Evolutionary conservation across 2,329 filamentous ascomycete species (phyloP).

Genomic region (Fusarium sp.): DNA sequence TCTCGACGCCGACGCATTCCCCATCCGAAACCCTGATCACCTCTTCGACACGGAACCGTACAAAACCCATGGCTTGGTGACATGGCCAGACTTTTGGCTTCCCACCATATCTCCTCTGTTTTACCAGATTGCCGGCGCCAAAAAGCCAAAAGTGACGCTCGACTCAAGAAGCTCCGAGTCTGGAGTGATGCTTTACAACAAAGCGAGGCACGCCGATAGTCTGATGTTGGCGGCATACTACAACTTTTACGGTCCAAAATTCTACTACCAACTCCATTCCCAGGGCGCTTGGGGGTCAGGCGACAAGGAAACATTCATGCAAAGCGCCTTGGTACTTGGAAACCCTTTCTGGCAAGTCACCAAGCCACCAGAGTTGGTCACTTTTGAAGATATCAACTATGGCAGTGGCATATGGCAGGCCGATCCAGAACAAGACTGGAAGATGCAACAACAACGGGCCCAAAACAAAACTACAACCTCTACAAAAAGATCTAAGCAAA

Average conservation of each 20-base stretch:
- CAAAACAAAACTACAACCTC: not conserved
- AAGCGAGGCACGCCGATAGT: slow-evolving; percentile 43
- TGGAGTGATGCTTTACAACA: slow-evolving; percentile 43
- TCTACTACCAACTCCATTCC: slow-evolving; percentile 47
- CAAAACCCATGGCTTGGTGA: slow-evolving; percentile 37
- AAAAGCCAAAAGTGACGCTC: slow-evolving; percentile 35
- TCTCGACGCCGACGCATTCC: slow-evolving; percentile 46
- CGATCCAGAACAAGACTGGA: slow-evolving; percentile 46
- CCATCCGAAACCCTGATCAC: slow-evolving; percentile 36
- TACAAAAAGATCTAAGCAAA: not conserved
- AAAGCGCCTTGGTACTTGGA: slow-evolving; percentile 36
- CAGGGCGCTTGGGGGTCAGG: slow-evolving; percentile 48
- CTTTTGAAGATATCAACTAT: slow-evolving; percentile 34
- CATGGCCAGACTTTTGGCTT: slow-evolving; percentile 48
- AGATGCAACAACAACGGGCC: not conserved
- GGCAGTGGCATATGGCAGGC: slow-evolving; percentile 48
- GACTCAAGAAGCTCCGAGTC: slow-evolving; percentile 44
- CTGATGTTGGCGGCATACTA: slow-evolving; percentile 44
- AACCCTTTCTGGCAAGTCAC: slow-evolving; percentile 44
- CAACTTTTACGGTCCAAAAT: slow-evolving; percentile 44
- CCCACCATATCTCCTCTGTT: slow-evolving; percentile 46
- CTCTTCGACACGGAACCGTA: slow-evolving; percentile 42
- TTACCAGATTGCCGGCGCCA: slow-evolving; percentile 38
- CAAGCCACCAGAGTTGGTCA: slow-evolving; percentile 26
- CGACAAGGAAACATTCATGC: slow-evolving; percentile 47